phyloP scores from a whole-genome alignment of 1,139 yeast genomes.

The Kodamaea plutei region DNA sequence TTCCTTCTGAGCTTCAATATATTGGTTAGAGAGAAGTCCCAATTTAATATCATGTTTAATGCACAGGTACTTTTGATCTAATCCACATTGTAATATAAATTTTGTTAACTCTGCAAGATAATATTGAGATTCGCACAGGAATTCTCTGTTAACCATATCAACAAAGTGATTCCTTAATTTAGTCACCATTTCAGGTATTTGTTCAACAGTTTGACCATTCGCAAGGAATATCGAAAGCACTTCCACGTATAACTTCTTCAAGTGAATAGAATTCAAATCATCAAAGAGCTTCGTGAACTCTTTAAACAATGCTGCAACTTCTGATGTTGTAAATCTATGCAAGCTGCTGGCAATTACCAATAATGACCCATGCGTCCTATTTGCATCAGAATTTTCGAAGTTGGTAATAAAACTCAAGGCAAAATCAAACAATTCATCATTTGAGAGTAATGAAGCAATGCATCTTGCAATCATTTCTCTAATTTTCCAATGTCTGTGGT shows the following conservation, averaged over 20 bases:
- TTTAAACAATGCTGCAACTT: too few relatives aligned
- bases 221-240: too few relatives aligned
- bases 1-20: constrained; percentile 48
- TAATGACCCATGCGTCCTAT: not conserved
- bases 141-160: too few relatives aligned
- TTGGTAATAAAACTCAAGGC: not conserved
- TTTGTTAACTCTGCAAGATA: constrained; percentile 27
- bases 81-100: constrained; percentile 12
- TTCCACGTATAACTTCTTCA: too few relatives aligned
- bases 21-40: constrained; percentile 30
- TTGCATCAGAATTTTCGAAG: not conserved
- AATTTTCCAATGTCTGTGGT: constrained; percentile 65
- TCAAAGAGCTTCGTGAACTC: too few relatives aligned
- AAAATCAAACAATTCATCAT: constrained; percentile 16
- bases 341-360: not conserved
- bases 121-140: constrained; percentile 8
- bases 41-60: constrained; percentile 22
- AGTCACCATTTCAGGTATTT: too few relatives aligned
- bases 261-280: too few relatives aligned
- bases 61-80: too few relatives aligned
- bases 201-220: too few relatives aligned
- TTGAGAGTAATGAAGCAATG: constrained; percentile 46
- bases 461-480: constrained; percentile 83
- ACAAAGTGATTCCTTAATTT: too few relatives aligned
- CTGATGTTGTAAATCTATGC: too few relatives aligned